Conservation (phyloP, 805 yeast species). For the Sugiyamaella floridensis region DNA sequence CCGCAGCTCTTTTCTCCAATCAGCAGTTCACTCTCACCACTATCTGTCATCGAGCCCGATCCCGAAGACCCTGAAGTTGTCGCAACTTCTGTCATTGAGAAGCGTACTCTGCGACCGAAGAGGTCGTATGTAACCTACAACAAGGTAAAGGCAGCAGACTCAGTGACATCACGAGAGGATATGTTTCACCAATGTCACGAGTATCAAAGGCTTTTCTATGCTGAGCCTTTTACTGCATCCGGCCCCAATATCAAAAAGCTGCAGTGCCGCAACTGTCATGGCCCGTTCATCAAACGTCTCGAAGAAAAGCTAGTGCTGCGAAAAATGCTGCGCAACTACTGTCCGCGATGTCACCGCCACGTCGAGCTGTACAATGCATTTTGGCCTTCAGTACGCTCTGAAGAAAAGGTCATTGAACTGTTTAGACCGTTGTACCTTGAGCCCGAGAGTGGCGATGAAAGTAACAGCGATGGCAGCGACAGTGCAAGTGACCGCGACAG, state of each 20-base stretch:
- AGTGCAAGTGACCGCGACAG: background rate
- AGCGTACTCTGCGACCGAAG: background rate
- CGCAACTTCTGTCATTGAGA: background rate
- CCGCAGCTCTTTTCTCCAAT: background rate
- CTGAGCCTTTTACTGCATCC: conserved; percentile 1
- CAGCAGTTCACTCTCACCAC: background rate
- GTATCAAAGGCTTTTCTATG: conserved; percentile 2
- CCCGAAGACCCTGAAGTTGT: background rate
- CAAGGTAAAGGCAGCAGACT: background rate
- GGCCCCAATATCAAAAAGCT: conserved; percentile 3
- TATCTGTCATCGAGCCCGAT: background rate
- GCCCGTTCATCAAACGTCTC: conserved; percentile 10
- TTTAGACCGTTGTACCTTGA: conserved; percentile 3
- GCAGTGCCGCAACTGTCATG: conserved; percentile 17
- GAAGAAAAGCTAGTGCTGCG: conserved; percentile 11
- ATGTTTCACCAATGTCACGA: conserved; percentile 1
- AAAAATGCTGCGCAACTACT: conserved; percentile 16
- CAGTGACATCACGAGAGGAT: background rate
- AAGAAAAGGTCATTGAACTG: conserved; percentile 11
- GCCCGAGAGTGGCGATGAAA: conserved; percentile 5
- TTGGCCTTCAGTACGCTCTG: conserved; percentile 25
- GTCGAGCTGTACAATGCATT: conserved; percentile 21
- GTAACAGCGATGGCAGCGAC: conserved; percentile 4
- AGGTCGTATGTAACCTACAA: background rate
- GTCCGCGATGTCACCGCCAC: conserved; percentile 31